Percentiles rank a stretch among this genome's conserved stretches.
phyloP scores from a whole-genome alignment of 352 stramenopile species.

The Thalassiosira mediterranea region DNA sequence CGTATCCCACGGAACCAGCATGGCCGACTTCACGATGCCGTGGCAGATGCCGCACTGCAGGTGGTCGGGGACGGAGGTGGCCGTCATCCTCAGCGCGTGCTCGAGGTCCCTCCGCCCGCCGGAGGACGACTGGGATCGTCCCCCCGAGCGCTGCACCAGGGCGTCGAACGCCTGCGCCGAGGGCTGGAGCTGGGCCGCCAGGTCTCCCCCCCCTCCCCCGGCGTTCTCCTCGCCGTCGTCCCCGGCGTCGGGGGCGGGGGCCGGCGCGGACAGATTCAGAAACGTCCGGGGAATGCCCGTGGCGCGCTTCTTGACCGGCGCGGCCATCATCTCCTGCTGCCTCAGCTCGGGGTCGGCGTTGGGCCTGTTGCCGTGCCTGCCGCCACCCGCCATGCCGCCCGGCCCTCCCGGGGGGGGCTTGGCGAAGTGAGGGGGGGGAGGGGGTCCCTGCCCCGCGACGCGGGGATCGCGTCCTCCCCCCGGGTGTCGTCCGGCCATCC shows the following conservation, averaged over 20 bases:
- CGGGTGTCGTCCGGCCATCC: neutral
- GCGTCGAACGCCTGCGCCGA: conserved; percentile 71
- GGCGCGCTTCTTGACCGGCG: conserved; percentile 64
- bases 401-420: conserved; percentile 31
- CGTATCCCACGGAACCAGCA: conserved; percentile 77
- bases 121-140: conserved; percentile 47
- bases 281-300: conserved; percentile 81
- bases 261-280: conserved; percentile 59
- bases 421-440: conserved; percentile 21
- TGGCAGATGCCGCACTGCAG: conserved; percentile 78
- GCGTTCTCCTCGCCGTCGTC: neutral
- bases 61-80: conserved; percentile 73
- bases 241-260: conserved; percentile 3
- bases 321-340: conserved; percentile 56
- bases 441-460: conserved; percentile 25
- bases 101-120: conserved; percentile 60
- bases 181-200: conserved; percentile 60
- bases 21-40: conserved; percentile 70
- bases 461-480: conserved; percentile 30
- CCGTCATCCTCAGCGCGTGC: conserved; percentile 77
- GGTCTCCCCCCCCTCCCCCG: conserved; percentile 5
- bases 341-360: conserved; percentile 80
- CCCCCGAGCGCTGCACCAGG: conserved; percentile 63
- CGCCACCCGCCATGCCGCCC: neutral
- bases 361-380: conserved; percentile 27